Evolutionary conservation across 768 basidiomycete species (phyloP), one percentile per base, ranked within the genome.

Genomic region (Phanerodontia chrysosporium): DNA sequence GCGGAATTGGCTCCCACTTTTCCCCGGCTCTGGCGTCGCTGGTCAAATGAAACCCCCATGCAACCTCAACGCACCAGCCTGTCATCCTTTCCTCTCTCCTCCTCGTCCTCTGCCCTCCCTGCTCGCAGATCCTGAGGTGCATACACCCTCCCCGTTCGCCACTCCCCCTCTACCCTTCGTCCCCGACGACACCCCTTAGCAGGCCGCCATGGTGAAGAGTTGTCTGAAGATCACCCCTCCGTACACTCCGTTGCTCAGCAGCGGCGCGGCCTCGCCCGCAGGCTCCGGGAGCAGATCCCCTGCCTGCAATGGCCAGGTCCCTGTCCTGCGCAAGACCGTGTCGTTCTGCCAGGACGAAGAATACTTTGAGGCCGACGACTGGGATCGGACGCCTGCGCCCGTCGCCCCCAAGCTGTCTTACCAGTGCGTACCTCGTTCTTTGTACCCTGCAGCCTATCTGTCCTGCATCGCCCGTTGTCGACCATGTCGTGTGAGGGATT

Each of bases 361-460:
- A 58, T 58, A 62, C 49, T 62, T 59, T 39, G 55, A 66, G 32
- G 65, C 58, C 28, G 65, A 66, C 42, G 62, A 66, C 24, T 66
- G 62, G 62, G 65, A 66, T 45, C 48, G 65, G 27, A 59, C 65
- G 1, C 65, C 65, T 28, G 51, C 55, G 3, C 60, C 63, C n/a
- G 58, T 62, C 39, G 63, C 65, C 12, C 58, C 57, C 14, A 63
- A 62, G 44, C 49, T 66, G 53, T 62, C 55, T 24, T 66, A 66
- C 48, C 59, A 59, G 65, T 64, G 51, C 36, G 62, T 60, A 22
- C 49, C 32, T 10, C 51, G 1, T 35, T 44, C 36, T 29, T 16
- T n/a, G 22, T 5, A 8, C 24, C 44, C 36, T 45, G 13, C 28
- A 42, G 4, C 16, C 24, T 24, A 24, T 54, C 36, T 14, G 16